A percentile compares a stretch with the other conserved stretches of the same genome.
These are phyloP conservation scores for Fusarium odoratissimum DNA, from an alignment of 2,329 filamentous ascomycete species.

Conservation along the genomic window DNA sequence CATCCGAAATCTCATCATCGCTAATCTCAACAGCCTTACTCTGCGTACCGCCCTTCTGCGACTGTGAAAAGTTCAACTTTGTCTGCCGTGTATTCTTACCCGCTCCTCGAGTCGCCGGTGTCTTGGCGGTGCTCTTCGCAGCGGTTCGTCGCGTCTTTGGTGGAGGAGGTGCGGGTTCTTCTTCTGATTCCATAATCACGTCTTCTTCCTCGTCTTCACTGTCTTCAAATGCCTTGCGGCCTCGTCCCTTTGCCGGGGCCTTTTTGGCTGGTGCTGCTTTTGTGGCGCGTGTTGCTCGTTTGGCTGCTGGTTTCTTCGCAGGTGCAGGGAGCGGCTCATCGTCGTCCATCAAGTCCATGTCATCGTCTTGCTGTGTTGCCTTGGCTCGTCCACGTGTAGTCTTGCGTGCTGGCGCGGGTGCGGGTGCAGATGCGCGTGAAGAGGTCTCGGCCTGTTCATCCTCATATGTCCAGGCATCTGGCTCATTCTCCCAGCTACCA, in stretches of 20 bases:
- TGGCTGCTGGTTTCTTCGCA: conserved; percentile 50
- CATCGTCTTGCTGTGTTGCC: conserved; percentile 39
- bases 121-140: conserved; percentile 30
- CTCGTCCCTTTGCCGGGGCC: conserved; percentile 55
- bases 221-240: conserved; percentile 50
- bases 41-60: conserved; percentile 55
- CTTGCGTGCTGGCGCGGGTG: conserved; percentile 9
- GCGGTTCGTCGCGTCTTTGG: conserved; percentile 47
- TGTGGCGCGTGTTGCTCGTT: conserved; percentile 50
- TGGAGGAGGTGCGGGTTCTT: conserved; percentile 53
- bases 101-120: conserved; percentile 31
- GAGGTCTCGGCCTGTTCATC: conserved; percentile 32
- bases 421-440: background rate
- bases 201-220: conserved; percentile 60
- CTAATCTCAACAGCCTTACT: conserved; percentile 68
- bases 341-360: conserved; percentile 57
- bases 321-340: conserved; percentile 51
- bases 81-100: conserved; percentile 48
- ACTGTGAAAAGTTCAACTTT: conserved; percentile 51
- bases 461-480: conserved; percentile 65
- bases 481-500: conserved; percentile 85
- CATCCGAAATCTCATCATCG: conserved; percentile 73
- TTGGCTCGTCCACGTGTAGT: conserved; percentile 26
- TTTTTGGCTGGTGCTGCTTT: conserved; percentile 60
- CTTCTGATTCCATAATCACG: conserved; percentile 65